Percentiles rank a stretch among this genome's conserved stretches.
Evolutionary conservation across 257 asterid genomes (phyloP).

Genomic region (Capsicum chinense): DNA sequence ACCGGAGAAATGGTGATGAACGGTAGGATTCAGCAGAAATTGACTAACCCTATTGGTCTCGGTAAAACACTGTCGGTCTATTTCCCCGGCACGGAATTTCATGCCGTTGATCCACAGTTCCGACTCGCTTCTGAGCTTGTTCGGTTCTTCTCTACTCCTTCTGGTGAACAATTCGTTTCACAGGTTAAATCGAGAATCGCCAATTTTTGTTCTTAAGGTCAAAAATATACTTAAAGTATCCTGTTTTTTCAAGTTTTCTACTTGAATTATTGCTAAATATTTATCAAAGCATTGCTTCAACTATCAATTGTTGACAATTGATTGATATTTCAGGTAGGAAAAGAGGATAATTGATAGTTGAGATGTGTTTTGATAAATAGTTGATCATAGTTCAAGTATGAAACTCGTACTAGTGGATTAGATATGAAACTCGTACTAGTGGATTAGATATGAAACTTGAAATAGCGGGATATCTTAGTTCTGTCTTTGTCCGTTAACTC

Average conservation of each 20-base stretch:
- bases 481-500: background rate
- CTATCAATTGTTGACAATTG: too few relatives aligned
- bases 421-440: too few relatives aligned
- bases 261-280: too few relatives aligned
- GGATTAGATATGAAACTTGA: too few relatives aligned
- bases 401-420: too few relatives aligned
- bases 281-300: too few relatives aligned
- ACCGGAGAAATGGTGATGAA: constrained; percentile 45
- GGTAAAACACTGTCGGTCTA: constrained; percentile 54
- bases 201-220: too few relatives aligned
- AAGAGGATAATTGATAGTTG: background rate
- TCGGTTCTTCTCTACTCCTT: constrained; percentile 65
- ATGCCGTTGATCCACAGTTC: constrained; percentile 55
- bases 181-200: constrained; percentile 48
- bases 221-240: too few relatives aligned
- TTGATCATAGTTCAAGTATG: too few relatives aligned
- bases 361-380: background rate
- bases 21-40: constrained; percentile 37
- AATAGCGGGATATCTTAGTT: background rate
- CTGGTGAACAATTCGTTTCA: constrained; percentile 48
- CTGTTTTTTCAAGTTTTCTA: too few relatives aligned
- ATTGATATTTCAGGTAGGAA: too few relatives aligned
- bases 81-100: constrained; percentile 52
- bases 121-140: constrained; percentile 68
- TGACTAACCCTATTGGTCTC: constrained; percentile 41